Evolutionary conservation across 2,329 filamentous ascomycete genomes (phyloP).

Genomic region (Hypomyces perniciosus): DNA sequence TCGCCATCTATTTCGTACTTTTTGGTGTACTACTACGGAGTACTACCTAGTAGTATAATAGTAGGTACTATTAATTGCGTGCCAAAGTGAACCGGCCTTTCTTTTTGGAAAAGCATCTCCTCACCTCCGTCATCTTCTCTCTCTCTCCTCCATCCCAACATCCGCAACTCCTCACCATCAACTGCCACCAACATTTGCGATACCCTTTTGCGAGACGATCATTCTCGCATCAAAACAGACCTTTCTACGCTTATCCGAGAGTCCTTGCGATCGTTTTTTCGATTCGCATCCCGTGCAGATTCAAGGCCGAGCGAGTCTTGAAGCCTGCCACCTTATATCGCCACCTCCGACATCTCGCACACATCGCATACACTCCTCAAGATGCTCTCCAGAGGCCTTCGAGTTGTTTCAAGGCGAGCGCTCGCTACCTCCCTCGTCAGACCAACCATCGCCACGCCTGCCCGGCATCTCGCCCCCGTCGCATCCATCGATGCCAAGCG

Average conservation of each 20-base stretch:
- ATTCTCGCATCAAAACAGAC: too few species aligned
- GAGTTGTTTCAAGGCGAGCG: constrained; percentile 38
- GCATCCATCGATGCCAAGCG: constrained; percentile 36
- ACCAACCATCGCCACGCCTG: constrained; percentile 23
- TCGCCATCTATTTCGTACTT: constrained; percentile 9
- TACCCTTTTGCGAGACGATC: not conserved
- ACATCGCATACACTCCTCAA: not conserved
- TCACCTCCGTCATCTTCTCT: not conserved
- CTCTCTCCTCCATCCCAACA: not conserved
- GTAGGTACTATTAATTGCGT: too few species aligned
- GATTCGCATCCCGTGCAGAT: too few species aligned
- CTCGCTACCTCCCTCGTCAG: constrained; percentile 34
- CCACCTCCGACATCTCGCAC: not conserved
- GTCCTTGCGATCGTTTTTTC: too few species aligned
- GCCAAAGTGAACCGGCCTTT: too few species aligned
- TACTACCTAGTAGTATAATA: too few species aligned
- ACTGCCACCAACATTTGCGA: not conserved
- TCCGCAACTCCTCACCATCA: not conserved
- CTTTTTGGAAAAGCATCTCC: not conserved
- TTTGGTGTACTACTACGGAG: not conserved
- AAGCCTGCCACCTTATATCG: not conserved
- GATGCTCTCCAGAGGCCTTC: constrained; percentile 44
- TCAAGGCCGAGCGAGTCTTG: too few species aligned
- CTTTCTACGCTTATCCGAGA: too few species aligned
- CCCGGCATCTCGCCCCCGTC: constrained; percentile 36